These are phyloP conservation scores for Boletus edulis DNA, from an alignment of 768 basidiomycete genomes.

Conservation along the genomic window DNA sequence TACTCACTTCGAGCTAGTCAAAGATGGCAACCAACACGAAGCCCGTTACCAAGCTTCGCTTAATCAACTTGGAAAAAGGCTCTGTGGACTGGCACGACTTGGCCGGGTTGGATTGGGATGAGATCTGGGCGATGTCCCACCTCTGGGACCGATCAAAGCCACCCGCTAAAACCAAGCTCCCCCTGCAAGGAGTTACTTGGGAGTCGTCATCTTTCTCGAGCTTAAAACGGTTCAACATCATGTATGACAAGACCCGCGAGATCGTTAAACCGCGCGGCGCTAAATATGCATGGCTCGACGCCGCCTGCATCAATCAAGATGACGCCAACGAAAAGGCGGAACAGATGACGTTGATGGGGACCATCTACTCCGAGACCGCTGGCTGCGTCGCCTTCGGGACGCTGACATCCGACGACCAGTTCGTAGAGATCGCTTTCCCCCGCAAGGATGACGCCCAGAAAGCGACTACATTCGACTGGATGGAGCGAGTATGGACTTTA, in stretches of 20 bases:
- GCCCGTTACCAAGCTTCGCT: not conserved
- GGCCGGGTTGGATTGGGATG: not conserved
- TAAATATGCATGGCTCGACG: slow-evolving; percentile 1
- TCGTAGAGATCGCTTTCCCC: not conserved
- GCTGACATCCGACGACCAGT: not conserved
- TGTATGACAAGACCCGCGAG: not conserved
- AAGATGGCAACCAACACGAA: not conserved
- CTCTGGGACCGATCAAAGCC: not conserved
- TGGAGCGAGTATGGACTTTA: slow-evolving; percentile 9
- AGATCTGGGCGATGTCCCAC: not conserved
- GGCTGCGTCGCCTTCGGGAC: slow-evolving; percentile 5
- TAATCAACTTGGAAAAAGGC: not conserved
- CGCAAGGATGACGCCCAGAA: not conserved
- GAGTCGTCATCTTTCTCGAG: not conserved
- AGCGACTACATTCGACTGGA: slow-evolving; percentile 4
- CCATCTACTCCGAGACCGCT: slow-evolving; percentile 1
- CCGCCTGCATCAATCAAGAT: slow-evolving; percentile 1
- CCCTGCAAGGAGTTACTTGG: not conserved
- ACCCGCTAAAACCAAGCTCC: not conserved
- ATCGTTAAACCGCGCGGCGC: not conserved
- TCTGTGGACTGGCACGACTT: not conserved
- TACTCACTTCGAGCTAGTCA: not conserved
- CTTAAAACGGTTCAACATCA: not conserved
- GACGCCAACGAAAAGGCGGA: not conserved
- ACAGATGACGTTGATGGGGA: slow-evolving; percentile 1